Evolutionary conservation across 805 yeast genomes (phyloP).

Genomic region (Nakazawaea pomicola): DNA sequence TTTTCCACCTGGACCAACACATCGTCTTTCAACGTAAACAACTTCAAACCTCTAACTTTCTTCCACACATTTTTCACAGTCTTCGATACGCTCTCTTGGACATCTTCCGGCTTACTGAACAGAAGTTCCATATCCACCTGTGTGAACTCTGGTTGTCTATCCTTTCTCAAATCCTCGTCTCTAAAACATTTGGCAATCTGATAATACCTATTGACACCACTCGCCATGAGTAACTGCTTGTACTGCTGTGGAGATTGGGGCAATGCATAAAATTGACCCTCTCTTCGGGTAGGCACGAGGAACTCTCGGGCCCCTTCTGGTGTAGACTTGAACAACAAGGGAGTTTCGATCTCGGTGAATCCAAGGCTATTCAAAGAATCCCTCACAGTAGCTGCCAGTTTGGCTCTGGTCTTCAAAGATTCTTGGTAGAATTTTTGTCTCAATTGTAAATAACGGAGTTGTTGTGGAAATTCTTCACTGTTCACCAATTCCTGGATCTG

Average conservation of each 20-base stretch:
- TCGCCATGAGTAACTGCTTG: constrained; percentile 90
- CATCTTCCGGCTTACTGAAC: constrained; percentile 65
- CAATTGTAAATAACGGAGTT: constrained; percentile 76
- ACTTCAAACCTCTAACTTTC: constrained; percentile 32
- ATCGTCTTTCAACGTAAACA: constrained; percentile 32
- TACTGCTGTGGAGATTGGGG: constrained; percentile 99
- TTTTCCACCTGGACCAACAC: constrained; percentile 22
- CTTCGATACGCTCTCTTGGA: constrained; percentile 57
- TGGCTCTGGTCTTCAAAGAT: constrained; percentile 51
- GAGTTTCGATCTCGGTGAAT: constrained; percentile 89
- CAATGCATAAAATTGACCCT: constrained; percentile 67
- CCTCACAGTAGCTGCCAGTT: constrained; percentile 42
- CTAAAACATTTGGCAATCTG: constrained; percentile 94
- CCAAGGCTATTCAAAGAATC: constrained; percentile 28
- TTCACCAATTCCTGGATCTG: constrained; percentile 51
- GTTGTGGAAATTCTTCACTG: constrained; percentile 65
- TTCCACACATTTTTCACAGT: constrained; percentile 55
- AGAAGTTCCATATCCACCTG: constrained; percentile 96
- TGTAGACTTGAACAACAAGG: constrained; percentile 87
- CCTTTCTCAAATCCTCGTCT: constrained; percentile 92
- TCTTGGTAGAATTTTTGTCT: constrained; percentile 55
- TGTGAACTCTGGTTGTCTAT: constrained; percentile 96
- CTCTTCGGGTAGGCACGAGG: constrained; percentile 80
- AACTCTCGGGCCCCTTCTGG: constrained; percentile 99
- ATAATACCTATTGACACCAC: constrained; percentile 81